Base-by-base conservation (phyloP, 108 stramenopile species). In the Chaetoceros muelleri region DNA sequence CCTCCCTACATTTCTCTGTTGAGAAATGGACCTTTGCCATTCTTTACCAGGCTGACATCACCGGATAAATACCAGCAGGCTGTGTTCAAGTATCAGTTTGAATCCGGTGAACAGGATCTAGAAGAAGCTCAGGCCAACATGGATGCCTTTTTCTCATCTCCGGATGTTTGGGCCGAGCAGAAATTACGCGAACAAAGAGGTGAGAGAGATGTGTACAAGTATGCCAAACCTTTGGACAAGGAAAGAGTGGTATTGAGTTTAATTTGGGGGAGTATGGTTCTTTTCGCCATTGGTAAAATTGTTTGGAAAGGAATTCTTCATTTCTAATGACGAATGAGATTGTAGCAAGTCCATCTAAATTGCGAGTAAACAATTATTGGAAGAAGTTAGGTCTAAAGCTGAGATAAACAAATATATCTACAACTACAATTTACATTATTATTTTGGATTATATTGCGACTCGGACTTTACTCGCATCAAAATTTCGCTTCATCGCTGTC, bases 91-190 rank as follows among this genome's bases (percentile, higher is more conserved):
- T 65, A 65, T 28, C 53, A 54, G 40, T 23, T 28, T 2, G 55
- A 57, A 2, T 51, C 24, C 28, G 46, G 45, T 10, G 64, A 57
- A 17, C 17, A 44, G 20, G 19, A 26, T 57, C 40, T 40, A 21
- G 26, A 46, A 19, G 28, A 26, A 2, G 64, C 64, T 8, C 64
- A 65, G 29, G 64, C 28, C 21, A 65, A 65, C 26, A 52, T 30
- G 44, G 64, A 65, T 57, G 64, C 64, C 19, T 65, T 31, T 31
- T 58, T 57, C 17, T 46, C 61, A 1, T 29, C 61, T 2, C 46
- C 61, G 2, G 61, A 62, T 44, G 61, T 48, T 18, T 62, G 61
- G 61, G 61, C 61, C 16, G 52, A 62, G 28, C 61, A 62, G 24
- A 62, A 62, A 48, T 24, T 51, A 7, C 28, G 28, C 13, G 61